phyloP scores from a whole-genome alignment of 768 basidiomycete species.

The Pluteus cervinus region DNA sequence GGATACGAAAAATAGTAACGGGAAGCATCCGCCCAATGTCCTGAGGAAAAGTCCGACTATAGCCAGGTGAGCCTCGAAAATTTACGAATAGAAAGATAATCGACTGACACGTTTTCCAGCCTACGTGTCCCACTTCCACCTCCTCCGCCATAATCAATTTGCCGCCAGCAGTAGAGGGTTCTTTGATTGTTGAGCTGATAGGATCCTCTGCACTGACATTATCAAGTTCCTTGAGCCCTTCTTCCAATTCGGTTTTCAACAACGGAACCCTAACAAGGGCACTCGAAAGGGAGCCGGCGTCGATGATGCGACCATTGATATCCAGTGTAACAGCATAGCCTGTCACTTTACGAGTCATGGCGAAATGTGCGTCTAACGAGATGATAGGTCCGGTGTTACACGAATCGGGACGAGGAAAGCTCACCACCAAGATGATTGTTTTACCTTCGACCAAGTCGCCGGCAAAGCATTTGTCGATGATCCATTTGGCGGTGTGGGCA shows the following conservation, averaged over 20 bases:
- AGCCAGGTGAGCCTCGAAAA: conserved; percentile 19
- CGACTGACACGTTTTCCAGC: conserved; percentile 35
- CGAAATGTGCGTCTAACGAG: conserved; percentile 20
- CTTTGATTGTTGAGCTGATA: conserved; percentile 11
- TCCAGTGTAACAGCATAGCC: conserved; percentile 1
- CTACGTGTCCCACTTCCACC: conserved; percentile 49
- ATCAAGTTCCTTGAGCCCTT: conserved; percentile 19
- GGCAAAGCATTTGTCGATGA: background rate
- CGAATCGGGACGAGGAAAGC: conserved; percentile 7
- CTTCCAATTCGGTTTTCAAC: too few relatives aligned
- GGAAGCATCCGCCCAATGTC: conserved; percentile 29
- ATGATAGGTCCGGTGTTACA: too few relatives aligned
- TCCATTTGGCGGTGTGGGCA: conserved; percentile 42
- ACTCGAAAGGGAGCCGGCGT: too few relatives aligned
- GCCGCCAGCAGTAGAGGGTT: conserved; percentile 37
- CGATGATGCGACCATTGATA: background rate
- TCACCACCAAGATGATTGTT: conserved; percentile 20
- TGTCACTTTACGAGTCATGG: background rate
- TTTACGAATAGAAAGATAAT: background rate
- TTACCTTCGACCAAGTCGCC: background rate
- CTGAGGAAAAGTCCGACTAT: conserved; percentile 31
- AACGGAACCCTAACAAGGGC: too few relatives aligned
- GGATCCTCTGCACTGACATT: conserved; percentile 18
- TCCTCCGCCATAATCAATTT: conserved; percentile 66
- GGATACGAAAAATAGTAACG: conserved; percentile 25